Conservation (phyloP, 2,329 filamentous ascomycete species). For the Rhinocladiella mackenziei region DNA sequence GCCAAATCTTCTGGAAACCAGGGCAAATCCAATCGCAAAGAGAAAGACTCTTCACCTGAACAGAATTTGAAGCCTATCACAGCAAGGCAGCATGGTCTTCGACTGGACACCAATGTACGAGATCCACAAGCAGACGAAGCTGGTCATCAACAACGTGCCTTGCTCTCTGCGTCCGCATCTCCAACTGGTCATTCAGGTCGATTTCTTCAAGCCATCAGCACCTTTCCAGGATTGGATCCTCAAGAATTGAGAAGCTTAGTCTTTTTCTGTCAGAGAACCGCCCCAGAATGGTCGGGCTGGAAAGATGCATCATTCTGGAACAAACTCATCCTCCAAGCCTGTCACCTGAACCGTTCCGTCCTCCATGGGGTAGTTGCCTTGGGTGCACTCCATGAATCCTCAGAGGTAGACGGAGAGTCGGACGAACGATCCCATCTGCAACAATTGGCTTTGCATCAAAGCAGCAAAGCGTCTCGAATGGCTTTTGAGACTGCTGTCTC, state of each 20-base stretch:
- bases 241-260: slow-evolving; percentile 24
- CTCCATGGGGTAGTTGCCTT: slow-evolving; percentile 33
- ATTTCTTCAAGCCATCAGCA: slow-evolving; percentile 16
- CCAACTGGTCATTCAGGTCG: slow-evolving; percentile 13
- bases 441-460: slow-evolving; percentile 23
- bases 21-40: slow-evolving; percentile 3
- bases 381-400: slow-evolving; percentile 33
- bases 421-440: slow-evolving; percentile 20
- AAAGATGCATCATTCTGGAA: slow-evolving; percentile 32
- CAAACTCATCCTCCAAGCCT: slow-evolving; percentile 32
- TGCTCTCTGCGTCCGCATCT: slow-evolving; percentile 17
- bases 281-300: slow-evolving; percentile 28
- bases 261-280: slow-evolving; percentile 27
- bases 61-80: slow-evolving; percentile 1
- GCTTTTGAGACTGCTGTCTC: slow-evolving; percentile 24
- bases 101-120: slow-evolving; percentile 20
- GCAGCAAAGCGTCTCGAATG: slow-evolving; percentile 24
- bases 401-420: slow-evolving; percentile 21
- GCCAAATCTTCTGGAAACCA: slow-evolving; percentile 2
- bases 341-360: slow-evolving; percentile 31
- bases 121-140: slow-evolving; percentile 1
- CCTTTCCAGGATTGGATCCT: slow-evolving; percentile 19
- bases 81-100: slow-evolving; percentile 10
- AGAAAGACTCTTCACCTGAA: slow-evolving; percentile 5
- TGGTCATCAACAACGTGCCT: slow-evolving; percentile 4